These are phyloP conservation scores for Populus simonii DNA, from an alignment of 345 rosid species.

Conservation along the genomic window DNA sequence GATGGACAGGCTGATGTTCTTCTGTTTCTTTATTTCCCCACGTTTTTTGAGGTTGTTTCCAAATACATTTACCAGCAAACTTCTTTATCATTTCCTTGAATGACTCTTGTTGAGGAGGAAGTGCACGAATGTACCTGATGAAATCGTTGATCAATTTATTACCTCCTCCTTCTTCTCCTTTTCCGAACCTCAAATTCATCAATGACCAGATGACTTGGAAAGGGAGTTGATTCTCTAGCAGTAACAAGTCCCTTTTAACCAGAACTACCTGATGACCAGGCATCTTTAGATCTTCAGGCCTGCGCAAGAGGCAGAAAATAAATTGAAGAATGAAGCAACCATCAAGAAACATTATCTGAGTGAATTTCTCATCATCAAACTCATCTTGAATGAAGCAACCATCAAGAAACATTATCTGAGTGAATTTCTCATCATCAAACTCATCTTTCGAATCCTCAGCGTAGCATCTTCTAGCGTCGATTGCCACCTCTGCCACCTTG, in stretches of 20 bases:
- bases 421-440: not conserved
- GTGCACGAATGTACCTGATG: not conserved
- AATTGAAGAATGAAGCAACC: slow-evolving; percentile 1
- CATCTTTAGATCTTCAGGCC: not conserved
- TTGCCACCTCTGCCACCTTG: too few species aligned
- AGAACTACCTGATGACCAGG: not conserved
- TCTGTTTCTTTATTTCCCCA: too few species aligned
- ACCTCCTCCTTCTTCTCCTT: not conserved
- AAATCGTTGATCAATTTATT: not conserved
- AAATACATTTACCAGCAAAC: too few species aligned
- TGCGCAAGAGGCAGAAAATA: not conserved
- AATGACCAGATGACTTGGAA: slow-evolving; percentile 11
- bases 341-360: not conserved
- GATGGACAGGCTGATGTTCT: not conserved
- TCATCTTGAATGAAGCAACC: not conserved
- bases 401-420: not conserved
- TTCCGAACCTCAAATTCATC: not conserved
- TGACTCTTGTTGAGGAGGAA: too few species aligned
- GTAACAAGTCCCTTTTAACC: slow-evolving; percentile 16
- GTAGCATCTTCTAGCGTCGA: not conserved
- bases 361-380: not conserved
- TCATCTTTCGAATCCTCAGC: not conserved
- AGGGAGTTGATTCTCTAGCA: slow-evolving; percentile 33
- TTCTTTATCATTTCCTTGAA: too few species aligned
- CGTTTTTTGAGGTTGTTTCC: too few species aligned